Conservation (phyloP, 768 basidiomycete genomes). For the Gymnopilus junonius region DNA sequence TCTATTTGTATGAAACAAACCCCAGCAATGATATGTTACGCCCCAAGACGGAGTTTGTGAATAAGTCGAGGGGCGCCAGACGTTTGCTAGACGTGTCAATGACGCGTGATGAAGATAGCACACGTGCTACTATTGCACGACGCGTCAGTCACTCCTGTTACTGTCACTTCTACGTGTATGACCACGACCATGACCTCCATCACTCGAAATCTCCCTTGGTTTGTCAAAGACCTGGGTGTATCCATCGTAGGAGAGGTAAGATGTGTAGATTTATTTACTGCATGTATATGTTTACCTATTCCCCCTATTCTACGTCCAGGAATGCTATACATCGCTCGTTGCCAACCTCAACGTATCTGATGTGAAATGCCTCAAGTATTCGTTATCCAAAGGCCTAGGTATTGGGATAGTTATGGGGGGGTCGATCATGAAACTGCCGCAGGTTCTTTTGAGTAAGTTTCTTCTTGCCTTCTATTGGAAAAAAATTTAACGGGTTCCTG, state of each 20-base stretch:
- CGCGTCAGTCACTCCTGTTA: background rate
- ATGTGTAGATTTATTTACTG: constrained; percentile 38
- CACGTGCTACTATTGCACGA: too few relatives aligned
- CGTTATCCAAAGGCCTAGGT: constrained; percentile 90
- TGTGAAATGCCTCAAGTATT: constrained; percentile 86
- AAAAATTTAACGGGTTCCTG: constrained; percentile 3
- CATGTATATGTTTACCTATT: background rate
- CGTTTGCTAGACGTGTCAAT: too few relatives aligned
- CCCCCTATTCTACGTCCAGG: constrained; percentile 48
- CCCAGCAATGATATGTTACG: too few relatives aligned
- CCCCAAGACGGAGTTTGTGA: too few relatives aligned
- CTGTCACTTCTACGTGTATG: background rate
- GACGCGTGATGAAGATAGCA: too few relatives aligned
- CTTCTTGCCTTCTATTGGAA: background rate
- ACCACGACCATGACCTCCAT: constrained; percentile 65
- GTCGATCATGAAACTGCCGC: constrained; percentile 95
- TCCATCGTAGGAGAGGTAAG: constrained; percentile 72
- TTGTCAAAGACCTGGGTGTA: constrained; percentile 80
- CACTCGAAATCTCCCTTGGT: constrained; percentile 83
- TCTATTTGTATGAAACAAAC: too few relatives aligned
- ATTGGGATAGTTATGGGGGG: constrained; percentile 92
- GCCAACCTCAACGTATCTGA: constrained; percentile 82
- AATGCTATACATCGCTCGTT: constrained; percentile 92
- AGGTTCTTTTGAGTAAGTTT: constrained; percentile 79
- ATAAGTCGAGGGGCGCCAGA: too few relatives aligned